Evolutionary conservation across 305 asterid species (phyloP).

Genomic region (Fraxinus baroniana): DNA sequence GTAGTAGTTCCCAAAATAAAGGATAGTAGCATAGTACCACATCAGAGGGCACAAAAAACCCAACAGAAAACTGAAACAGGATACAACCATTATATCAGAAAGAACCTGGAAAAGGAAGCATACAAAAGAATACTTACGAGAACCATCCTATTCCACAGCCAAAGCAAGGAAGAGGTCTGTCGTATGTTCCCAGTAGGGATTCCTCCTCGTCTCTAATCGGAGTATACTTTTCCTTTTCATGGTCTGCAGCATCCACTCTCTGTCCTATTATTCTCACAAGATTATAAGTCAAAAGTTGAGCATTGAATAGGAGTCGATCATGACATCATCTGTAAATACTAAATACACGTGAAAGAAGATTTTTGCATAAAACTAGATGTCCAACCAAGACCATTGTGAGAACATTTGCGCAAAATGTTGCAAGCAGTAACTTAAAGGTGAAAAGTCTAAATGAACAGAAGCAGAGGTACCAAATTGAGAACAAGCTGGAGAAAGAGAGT

Average conservation of each 20-base stretch:
- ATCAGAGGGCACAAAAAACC: constrained; percentile 83
- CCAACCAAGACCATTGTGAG: not conserved
- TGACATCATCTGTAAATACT: not conserved
- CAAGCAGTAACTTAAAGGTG: not conserved
- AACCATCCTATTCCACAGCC: constrained; percentile 99
- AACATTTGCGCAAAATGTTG: not conserved
- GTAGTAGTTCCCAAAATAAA: constrained; percentile 84
- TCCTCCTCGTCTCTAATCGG: constrained; percentile 68
- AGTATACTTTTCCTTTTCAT: constrained; percentile 59
- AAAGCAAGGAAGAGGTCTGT: constrained; percentile 95
- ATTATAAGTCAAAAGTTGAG: not conserved
- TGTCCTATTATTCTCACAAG: not conserved
- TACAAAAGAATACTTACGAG: constrained; percentile 38
- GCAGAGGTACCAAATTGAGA: not conserved
- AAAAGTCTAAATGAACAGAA: not conserved
- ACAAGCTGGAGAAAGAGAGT: not conserved
- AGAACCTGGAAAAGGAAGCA: not conserved
- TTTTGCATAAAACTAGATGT: not conserved
- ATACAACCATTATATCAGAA: not conserved
- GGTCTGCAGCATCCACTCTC: constrained; percentile 34
- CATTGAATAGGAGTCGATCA: not conserved
- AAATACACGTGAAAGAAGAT: not conserved
- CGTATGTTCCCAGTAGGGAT: constrained; percentile 68
- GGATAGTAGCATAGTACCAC: constrained; percentile 94
- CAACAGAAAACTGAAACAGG: constrained; percentile 57